Evolutionary conservation across 1,139 yeast genomes (phyloP), one percentile per base, ranked within the genome.

Genomic region (Sugiyamaella paludigena): DNA sequence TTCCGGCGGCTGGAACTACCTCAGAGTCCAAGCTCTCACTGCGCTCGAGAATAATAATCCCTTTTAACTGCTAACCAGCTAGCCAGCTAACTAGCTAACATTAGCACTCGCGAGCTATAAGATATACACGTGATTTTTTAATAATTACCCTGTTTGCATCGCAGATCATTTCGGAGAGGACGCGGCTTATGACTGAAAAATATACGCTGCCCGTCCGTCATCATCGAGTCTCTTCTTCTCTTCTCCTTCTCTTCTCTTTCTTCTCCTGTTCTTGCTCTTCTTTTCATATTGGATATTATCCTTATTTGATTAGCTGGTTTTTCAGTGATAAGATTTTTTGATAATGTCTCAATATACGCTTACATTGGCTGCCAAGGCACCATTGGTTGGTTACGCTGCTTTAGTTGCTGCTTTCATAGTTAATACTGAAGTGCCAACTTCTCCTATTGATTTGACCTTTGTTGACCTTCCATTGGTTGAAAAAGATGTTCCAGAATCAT

Each of bases 311-410:
- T 19, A 19, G n/a, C n/a, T n/a, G n/a, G n/a, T 19, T 19, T 19
- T 19, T 19, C 24, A 4, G 24, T 19, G 24, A 41, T 19, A 29
- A n/a, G n/a, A n/a, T n/a, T n/a, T n/a, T 24, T 16, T 29, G 16
- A 47, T 31, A 13, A 52, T 53, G 56, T 53, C 57, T 24, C 45
- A 43, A 31, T 52, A 50, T 38, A 55, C 53, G 41, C 75, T 88
- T 55, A 76, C 83, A 48, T 70, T 91, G 58, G 96, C 96, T 51
- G 91, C 88, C 51, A 89, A 88, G 74, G 95, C 96, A 7, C 86
- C 86, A 36, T 75, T 78, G 45, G 81, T 85, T 51, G 94, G 92
- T 27, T 91, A 87, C 66, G 80, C 89, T n/a, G 80, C 83, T 24
- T 71, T 89, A 54, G 80, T 86, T 63, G 95, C 95, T 36, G 87